A percentile compares a stretch with the other conserved stretches of the same genome.
These are phyloP conservation scores for Saccharomycopsis selenospora DNA, from an alignment of 805 yeast species.

Conservation along the genomic window DNA sequence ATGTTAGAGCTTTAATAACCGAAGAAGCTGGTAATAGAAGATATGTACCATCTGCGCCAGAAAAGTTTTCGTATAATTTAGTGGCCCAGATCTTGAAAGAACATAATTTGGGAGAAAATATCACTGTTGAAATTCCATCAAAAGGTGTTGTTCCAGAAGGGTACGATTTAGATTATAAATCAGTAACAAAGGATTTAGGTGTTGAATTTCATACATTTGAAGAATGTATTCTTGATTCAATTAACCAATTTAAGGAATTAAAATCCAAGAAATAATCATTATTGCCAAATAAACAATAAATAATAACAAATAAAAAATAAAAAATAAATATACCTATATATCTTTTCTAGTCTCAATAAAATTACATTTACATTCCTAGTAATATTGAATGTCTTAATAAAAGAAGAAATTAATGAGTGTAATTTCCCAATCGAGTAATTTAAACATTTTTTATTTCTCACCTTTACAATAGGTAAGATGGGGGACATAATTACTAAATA, in stretches of 20 bases:
- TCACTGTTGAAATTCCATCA: slow-evolving; percentile 22
- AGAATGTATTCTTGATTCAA: slow-evolving; percentile 36
- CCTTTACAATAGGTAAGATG: no score
- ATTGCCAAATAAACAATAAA: no score
- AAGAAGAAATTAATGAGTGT: no score
- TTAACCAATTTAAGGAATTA: slow-evolving; percentile 33
- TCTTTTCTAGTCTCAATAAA: no score
- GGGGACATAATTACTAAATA: no score
- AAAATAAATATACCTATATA: no score
- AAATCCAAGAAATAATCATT: slow-evolving; percentile 26
- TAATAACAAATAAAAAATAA: no score
- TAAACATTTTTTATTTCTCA: no score
- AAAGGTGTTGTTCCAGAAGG: slow-evolving; percentile 21
- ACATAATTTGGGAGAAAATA: slow-evolving; percentile 23
- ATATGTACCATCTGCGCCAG: slow-evolving; percentile 28
- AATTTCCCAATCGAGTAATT: no score
- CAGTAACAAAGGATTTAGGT: slow-evolving; percentile 34
- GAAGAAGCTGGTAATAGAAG: slow-evolving; percentile 29
- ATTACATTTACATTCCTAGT: no score
- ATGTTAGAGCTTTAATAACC: slow-evolving; percentile 26
- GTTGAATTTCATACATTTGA: slow-evolving; percentile 34
- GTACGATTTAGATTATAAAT: slow-evolving; percentile 30
- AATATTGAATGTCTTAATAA: no score
- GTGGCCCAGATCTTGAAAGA: slow-evolving; percentile 28
- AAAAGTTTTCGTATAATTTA: slow-evolving; percentile 28